Percentiles rank a stretch among this genome's conserved stretches.
These are phyloP conservation scores for Rhizopogon roseolus DNA, from an alignment of 768 basidiomycete species.

Conservation along the genomic window DNA sequence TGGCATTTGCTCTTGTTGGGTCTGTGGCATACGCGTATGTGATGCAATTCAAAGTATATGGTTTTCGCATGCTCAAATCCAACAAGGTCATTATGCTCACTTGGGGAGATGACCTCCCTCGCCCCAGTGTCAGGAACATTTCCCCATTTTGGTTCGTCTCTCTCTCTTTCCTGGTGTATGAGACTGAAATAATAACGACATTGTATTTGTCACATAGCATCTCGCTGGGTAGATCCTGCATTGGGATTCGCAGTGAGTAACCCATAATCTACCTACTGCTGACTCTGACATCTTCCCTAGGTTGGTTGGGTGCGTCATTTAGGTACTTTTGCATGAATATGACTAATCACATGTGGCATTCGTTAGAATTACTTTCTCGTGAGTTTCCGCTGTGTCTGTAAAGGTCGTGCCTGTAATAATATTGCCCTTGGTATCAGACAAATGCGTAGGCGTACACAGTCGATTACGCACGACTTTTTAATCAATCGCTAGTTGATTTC, in stretches of 20 bases:
- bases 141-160: slow-evolving; percentile 56
- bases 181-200: neutral
- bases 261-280: neutral
- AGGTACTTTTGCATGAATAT: neutral
- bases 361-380: slow-evolving; percentile 49
- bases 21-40: slow-evolving; percentile 59
- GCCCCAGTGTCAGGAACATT: slow-evolving; percentile 78
- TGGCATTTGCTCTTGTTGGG: slow-evolving; percentile 60
- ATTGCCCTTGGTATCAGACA: neutral
- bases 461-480: neutral
- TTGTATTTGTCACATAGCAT: slow-evolving; percentile 27
- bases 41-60: slow-evolving; percentile 13
- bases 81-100: slow-evolving; percentile 50
- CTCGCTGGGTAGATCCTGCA: slow-evolving; percentile 56
- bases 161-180: neutral
- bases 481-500: neutral
- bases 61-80: slow-evolving; percentile 3
- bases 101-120: slow-evolving; percentile 78
- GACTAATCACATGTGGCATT: slow-evolving; percentile 30
- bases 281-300: neutral
- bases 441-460: neutral
- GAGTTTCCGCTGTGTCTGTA: slow-evolving; percentile 14
- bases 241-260: slow-evolving; percentile 54
- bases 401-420: neutral
- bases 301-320: slow-evolving; percentile 8